Base-by-base conservation (phyloP, 140 eudicot genomes). In the Stevia rebaudiana region DNA sequence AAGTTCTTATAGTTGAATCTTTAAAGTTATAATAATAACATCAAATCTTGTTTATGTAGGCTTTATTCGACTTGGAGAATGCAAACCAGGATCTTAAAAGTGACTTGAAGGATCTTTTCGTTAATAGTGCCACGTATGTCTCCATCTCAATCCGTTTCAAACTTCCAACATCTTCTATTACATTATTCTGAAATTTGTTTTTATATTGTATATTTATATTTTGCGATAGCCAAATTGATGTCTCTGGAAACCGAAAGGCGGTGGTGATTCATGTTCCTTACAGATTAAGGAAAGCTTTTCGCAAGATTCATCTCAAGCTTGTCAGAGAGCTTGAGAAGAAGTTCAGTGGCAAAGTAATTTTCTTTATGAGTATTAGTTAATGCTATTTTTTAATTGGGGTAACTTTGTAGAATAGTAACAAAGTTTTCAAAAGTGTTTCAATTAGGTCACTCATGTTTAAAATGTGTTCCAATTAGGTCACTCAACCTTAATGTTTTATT, bases 311-410 rank as follows among this genome's bases (percentile, higher is more conserved):
- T 43, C 75, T 78, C 22, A 87, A 81, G 88, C 88, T 87, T 55
- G 88, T 83, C 12, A 83, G 95, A 46, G 95, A 87, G 79, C 91
- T 86, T 1, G 95, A 86, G 82, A 86, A 86, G 82, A 86, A 86
- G 80, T 86, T 86, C 77, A 86, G 95, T 31, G 91, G 95, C 41
- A 83, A 83, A 88, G 95, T 86, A 77, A 24, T 4, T 15, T 33
- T 43, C 3, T 0, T 30, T 46, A 18, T 18, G 16, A 18, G 25
- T 2, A 16, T 0, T 47, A 8, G 8, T 16, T 0, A 2, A 8
- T 1, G 28, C 1, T n/a, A 3, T 17, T 6, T 48, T 0, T 48
- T 8, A 1, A 1, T 48, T 18, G 0, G n/a, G n/a, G n/a, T n/a
- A n/a, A n/a, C n/a, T n/a, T n/a, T n/a, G n/a, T n/a, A n/a, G n/a